Conservation (phyloP, 202 grass and related monocot genomes). For the Carex arenaria region DNA sequence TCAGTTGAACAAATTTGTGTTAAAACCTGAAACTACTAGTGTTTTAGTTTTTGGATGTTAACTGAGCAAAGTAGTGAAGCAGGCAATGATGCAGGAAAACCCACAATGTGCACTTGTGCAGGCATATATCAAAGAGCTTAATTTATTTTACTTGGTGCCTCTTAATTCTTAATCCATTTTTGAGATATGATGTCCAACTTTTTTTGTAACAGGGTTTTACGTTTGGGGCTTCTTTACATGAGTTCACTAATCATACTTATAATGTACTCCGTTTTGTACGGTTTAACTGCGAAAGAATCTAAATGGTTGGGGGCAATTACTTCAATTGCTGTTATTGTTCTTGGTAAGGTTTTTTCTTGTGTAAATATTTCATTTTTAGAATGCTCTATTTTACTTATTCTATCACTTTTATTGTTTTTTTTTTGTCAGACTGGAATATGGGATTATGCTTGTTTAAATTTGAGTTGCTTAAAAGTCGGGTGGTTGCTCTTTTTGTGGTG, state of each 20-base stretch:
- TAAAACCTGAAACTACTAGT: neutral
- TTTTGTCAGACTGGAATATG: conserved; percentile 91
- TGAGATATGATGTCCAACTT: conserved; percentile 18
- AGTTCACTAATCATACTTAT: conserved; percentile 74
- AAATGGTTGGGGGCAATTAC: conserved; percentile 85
- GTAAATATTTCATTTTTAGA: conserved; percentile 19
- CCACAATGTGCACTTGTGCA: neutral
- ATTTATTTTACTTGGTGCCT: conserved; percentile 29
- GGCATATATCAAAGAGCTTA: neutral
- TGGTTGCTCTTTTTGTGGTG: conserved; percentile 69
- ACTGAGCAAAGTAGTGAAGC: neutral
- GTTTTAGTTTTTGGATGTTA: conserved; percentile 6
- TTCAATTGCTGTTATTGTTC: conserved; percentile 84
- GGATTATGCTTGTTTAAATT: conserved; percentile 89
- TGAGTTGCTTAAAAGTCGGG: conserved; percentile 88
- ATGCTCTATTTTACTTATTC: neutral
- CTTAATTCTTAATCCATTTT: conserved; percentile 19
- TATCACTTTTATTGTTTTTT: conserved; percentile 25
- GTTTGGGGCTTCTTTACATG: conserved; percentile 83
- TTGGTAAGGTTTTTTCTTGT: conserved; percentile 58
- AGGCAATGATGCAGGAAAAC: neutral
- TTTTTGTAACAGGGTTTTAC: conserved; percentile 62
- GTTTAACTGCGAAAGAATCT: conserved; percentile 90
- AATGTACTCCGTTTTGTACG: conserved; percentile 81
- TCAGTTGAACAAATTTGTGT: neutral